Base-by-base conservation (phyloP, 2,329 filamentous ascomycete genomes). In the Teratosphaeria gauchensis region DNA sequence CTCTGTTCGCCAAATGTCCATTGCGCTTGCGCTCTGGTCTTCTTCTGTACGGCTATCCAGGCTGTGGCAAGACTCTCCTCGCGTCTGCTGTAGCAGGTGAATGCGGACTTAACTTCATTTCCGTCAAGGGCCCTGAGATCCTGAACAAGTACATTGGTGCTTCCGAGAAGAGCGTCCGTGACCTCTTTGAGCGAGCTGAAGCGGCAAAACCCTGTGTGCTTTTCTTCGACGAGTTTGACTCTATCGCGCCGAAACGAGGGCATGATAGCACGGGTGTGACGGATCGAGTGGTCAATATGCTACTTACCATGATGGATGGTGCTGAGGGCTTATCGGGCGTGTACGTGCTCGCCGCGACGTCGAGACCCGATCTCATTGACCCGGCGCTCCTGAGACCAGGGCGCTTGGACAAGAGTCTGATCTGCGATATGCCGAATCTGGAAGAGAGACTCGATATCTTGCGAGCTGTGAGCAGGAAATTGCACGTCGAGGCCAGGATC, bases 91-190 rank as follows among this genome's bases (percentile, higher is more conserved):
- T 99, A n/a, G 94, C 95, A 12, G 92, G 92, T 58, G 94, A 99
- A 76, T 97, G 92, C 69, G 92, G 92, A 0, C 84, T 99, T 61
- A 99, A 99, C 74, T 99, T 99, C 75, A 99, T 99, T 74, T 92
- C 87, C 48, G 94, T 99, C 69, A 99, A 99, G 76, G 94, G 94
- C 0, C 94, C 94, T 0, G 95, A 99, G 73, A 97, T 99, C 60
- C 77, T 99, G 57, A 99, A 99, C 80, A 99, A 99, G 76, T 99
- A 99, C 73, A 99, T 99, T 60, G 94, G 94, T 69, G 94, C 94
- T 0, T 95, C 89, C 31, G 94, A 99, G 70, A 99, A 99, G 79
- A 91, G 86, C 61, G 92, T 99, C 6, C 86, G 95, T 51, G 94
- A 99, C 72, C 80, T 99, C 1, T 99, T 99, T 69, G 92, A 96